Percentiles rank a stretch among this genome's conserved stretches.
Evolutionary conservation across 805 yeast species (phyloP).

Genomic region (Nakazawaea anatomiae): DNA sequence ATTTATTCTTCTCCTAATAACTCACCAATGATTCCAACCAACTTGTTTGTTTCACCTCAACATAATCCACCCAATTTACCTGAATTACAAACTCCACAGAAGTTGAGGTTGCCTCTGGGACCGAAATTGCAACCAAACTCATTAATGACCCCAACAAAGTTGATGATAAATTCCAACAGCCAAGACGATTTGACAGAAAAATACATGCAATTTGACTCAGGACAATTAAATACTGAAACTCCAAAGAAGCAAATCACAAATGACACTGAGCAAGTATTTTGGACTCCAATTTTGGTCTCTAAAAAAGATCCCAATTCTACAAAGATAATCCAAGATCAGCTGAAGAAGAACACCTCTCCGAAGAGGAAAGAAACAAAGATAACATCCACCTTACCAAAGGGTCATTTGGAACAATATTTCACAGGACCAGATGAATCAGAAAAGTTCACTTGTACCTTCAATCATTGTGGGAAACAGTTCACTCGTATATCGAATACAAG

Average conservation of each 20-base stretch:
- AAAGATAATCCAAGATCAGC: conserved; percentile 28
- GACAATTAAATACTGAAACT: background rate
- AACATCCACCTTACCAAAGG: conserved; percentile 77
- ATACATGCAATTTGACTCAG: conserved; percentile 23
- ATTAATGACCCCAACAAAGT: conserved; percentile 7
- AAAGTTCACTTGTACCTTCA: conserved; percentile 66
- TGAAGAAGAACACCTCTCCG: conserved; percentile 30
- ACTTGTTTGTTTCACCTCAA: conserved; percentile 8
- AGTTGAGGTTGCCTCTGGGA: conserved; percentile 9
- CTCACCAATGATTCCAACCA: conserved; percentile 8
- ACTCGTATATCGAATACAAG: conserved; percentile 87
- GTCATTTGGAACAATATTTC: conserved; percentile 79
- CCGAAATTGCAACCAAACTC: conserved; percentile 15
- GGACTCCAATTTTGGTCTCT: conserved; percentile 29
- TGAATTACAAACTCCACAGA: conserved; percentile 15
- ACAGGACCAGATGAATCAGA: conserved; percentile 73
- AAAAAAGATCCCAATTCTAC: conserved; percentile 23
- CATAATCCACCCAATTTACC: conserved; percentile 12
- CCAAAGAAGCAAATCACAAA: conserved; percentile 10
- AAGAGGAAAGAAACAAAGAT: conserved; percentile 41
- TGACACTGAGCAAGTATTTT: conserved; percentile 22
- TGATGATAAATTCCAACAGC: conserved; percentile 18
- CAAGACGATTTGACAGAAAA: conserved; percentile 16
- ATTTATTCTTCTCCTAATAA: conserved; percentile 8
- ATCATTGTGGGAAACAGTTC: conserved; percentile 77